Conservation (phyloP, 2,329 filamentous ascomycete genomes). For the Chaetomium sp. region DNA sequence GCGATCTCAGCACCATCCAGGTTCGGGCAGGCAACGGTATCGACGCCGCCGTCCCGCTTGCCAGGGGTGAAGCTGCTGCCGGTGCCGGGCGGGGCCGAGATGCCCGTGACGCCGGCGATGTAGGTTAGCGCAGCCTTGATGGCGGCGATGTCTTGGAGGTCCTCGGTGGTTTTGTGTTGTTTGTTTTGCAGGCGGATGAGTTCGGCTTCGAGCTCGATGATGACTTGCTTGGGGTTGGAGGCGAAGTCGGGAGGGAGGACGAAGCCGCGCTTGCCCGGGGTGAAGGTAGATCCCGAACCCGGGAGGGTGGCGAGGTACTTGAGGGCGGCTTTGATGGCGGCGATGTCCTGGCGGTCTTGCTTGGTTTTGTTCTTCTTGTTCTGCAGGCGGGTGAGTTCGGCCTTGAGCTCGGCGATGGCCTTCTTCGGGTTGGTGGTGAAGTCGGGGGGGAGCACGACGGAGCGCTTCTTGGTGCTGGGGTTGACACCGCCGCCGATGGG, state of each 20-base stretch:
- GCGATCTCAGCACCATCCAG: conserved; percentile 57
- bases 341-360: conserved; percentile 17
- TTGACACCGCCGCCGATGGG: conserved; percentile 19
- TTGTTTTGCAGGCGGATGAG: conserved; percentile 23
- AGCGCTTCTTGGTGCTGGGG: conserved; percentile 14
- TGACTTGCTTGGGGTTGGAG: conserved; percentile 18
- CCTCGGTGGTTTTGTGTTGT: conserved; percentile 18
- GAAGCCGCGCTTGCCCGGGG: conserved; percentile 20
- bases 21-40: conserved; percentile 51
- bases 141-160: conserved; percentile 19
- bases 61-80: conserved; percentile 21
- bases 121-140: conserved; percentile 19
- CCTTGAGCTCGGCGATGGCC: conserved; percentile 18
- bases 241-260: conserved; percentile 19
- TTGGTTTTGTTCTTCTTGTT: conserved; percentile 23
- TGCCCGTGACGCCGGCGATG: conserved; percentile 18
- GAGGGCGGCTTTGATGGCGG: conserved; percentile 20
- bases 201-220: conserved; percentile 17
- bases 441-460: conserved; percentile 19
- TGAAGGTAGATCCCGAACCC: conserved; percentile 19
- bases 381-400: conserved; percentile 17
- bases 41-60: conserved; percentile 14
- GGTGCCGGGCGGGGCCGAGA: conserved; percentile 20
- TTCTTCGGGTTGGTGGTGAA: conserved; percentile 18
- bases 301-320: conserved; percentile 19